Percentiles rank a stretch among this genome's conserved stretches.
Evolutionary conservation across 345 rosid genomes (phyloP).

Genomic region (Populus euphratica): DNA sequence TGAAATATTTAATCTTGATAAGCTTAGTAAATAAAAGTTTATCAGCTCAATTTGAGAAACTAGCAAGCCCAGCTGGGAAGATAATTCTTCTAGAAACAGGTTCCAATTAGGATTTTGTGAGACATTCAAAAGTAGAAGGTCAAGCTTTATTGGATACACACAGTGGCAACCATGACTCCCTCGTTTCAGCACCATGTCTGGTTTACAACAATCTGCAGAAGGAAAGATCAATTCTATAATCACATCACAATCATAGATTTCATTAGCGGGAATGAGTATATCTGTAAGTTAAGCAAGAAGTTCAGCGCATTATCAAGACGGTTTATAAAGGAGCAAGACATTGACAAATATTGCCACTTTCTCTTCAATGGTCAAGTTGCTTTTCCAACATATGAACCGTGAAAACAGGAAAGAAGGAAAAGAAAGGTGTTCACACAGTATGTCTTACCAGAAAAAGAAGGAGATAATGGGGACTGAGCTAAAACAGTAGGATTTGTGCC

Average conservation of each 20-base stretch:
- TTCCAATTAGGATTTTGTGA: conserved; percentile 75
- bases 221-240: conserved; percentile 12
- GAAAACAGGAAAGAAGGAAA: conserved; percentile 1
- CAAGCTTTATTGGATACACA: conserved; percentile 96
- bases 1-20: conserved; percentile 78
- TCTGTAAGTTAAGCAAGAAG: not conserved
- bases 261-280: not conserved
- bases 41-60: conserved; percentile 78
- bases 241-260: conserved; percentile 6
- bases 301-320: not conserved
- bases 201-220: conserved; percentile 79
- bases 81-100: conserved; percentile 60
- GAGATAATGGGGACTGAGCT: conserved; percentile 84
- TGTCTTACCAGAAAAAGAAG: conserved; percentile 56
- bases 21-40: conserved; percentile 67
- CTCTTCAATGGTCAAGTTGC: not conserved
- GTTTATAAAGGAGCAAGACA: not conserved
- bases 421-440: not conserved
- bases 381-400: not conserved
- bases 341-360: not conserved
- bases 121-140: conserved; percentile 83
- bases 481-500: conserved; percentile 54
- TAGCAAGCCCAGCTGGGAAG: conserved; percentile 72
- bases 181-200: conserved; percentile 66
- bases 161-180: conserved; percentile 76